phyloP scores from a whole-genome alignment of 352 stramenopile species.

The Globisporangium heterothallicum region DNA sequence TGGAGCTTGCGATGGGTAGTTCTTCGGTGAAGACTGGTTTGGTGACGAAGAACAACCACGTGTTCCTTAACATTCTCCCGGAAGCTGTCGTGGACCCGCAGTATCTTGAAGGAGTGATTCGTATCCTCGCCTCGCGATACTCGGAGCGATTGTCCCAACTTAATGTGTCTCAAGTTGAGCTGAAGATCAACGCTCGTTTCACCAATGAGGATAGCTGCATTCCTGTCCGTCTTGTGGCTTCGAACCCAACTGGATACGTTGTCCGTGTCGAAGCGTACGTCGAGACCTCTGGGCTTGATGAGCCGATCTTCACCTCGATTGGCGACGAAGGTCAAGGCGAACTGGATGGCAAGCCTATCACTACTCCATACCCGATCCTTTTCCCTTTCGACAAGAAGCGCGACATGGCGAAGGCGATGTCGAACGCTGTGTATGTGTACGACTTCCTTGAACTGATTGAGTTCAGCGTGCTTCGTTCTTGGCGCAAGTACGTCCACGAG shows the following conservation, averaged over 20 bases:
- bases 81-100: slow-evolving; percentile 93
- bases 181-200: slow-evolving; percentile 94
- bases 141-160: slow-evolving; percentile 89
- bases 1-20: slow-evolving; percentile 95
- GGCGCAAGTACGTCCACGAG: slow-evolving; percentile 88
- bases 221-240: slow-evolving; percentile 93
- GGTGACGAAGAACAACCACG: slow-evolving; percentile 95
- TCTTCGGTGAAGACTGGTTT: slow-evolving; percentile 75
- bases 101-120: slow-evolving; percentile 95
- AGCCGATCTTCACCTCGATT: slow-evolving; percentile 89
- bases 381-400: slow-evolving; percentile 94
- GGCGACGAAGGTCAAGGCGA: slow-evolving; percentile 84
- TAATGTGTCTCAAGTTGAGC: slow-evolving; percentile 94
- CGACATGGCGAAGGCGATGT: slow-evolving; percentile 90
- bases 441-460: slow-evolving; percentile 99
- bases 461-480: slow-evolving; percentile 92
- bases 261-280: slow-evolving; percentile 99
- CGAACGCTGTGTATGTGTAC: slow-evolving; percentile 99
- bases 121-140: slow-evolving; percentile 83
- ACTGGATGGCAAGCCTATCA: slow-evolving; percentile 94
- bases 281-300: slow-evolving; percentile 86
- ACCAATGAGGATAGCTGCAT: slow-evolving; percentile 92
- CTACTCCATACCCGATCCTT: slow-evolving; percentile 95
- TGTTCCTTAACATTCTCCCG: slow-evolving; percentile 98
- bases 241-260: slow-evolving; percentile 98